phyloP scores from a whole-genome alignment of 2,329 filamentous ascomycete genomes.

The Fusarium continuum region DNA sequence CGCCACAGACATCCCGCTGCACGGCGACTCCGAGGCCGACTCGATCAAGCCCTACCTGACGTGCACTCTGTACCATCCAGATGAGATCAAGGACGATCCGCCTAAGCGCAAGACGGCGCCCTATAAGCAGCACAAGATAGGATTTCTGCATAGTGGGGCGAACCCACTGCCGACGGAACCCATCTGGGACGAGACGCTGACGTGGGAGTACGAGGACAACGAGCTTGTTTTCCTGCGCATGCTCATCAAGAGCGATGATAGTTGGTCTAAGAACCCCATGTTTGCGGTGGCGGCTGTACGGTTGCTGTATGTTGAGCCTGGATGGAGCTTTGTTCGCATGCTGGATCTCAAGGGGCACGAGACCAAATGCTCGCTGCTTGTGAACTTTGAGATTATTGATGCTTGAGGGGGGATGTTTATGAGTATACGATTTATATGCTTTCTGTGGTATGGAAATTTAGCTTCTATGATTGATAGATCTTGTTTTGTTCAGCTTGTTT shows the following conservation, averaged over 20 bases:
- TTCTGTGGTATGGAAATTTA: not conserved
- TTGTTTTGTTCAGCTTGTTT: not conserved
- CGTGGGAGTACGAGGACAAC: slow-evolving; percentile 75
- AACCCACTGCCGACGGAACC: slow-evolving; percentile 69
- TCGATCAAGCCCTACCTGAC: slow-evolving; percentile 72
- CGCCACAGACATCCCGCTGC: slow-evolving; percentile 68
- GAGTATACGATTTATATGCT: slow-evolving; percentile 8
- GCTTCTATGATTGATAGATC: not conserved
- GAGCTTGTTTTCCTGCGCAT: slow-evolving; percentile 72
- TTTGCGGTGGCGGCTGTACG: slow-evolving; percentile 69
- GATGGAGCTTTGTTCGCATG: slow-evolving; percentile 72
- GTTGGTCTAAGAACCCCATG: slow-evolving; percentile 69
- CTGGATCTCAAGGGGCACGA: slow-evolving; percentile 71
- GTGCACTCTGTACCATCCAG: slow-evolving; percentile 69
- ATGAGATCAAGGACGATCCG: slow-evolving; percentile 56
- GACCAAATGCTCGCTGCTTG: slow-evolving; percentile 68
- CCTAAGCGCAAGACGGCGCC: slow-evolving; percentile 69
- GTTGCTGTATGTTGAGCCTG: slow-evolving; percentile 62
- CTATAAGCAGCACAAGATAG: slow-evolving; percentile 67
- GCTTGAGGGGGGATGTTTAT: slow-evolving; percentile 22
- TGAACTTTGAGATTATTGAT: slow-evolving; percentile 67
- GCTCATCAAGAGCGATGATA: slow-evolving; percentile 73
- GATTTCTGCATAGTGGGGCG: slow-evolving; percentile 65
- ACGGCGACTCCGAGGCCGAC: slow-evolving; percentile 58
- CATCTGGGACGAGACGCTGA: slow-evolving; percentile 71